Evolutionary conservation across 2,329 filamentous ascomycete species (phyloP), one percentile per base, ranked within the genome.

Genomic region (Diaporthe ampelina): DNA sequence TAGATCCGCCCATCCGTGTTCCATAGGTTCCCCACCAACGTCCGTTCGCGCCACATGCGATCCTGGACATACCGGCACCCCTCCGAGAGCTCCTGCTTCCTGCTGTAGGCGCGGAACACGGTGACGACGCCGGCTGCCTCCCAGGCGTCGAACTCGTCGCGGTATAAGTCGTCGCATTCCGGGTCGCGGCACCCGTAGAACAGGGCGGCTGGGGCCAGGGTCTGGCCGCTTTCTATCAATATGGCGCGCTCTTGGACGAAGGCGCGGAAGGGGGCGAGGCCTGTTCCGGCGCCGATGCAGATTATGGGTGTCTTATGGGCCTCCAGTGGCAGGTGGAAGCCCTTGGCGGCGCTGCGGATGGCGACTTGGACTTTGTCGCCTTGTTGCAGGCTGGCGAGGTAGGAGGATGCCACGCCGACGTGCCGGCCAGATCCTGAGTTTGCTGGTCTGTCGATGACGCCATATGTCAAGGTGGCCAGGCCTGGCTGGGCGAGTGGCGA

Each of bases 121-220:
- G 52, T 52, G 48, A 99, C 95, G 79, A 98, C 94, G 68, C 97
- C 97, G 0, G 97, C 95, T 75, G 95, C 95, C 65, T 78, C 76
- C 77, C 76, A 78, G 43, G 74, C 59, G n/a, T 74, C 76, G 17
- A 81, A 70, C 56, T 81, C 78, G 0, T 78, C 77, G 17, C 72
- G 74, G 75, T 80, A 81, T 2, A 81, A 72, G 21, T 76, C 85
- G 68, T 86, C 84, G 59, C 83, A 79, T 0, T 81, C 77, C 0
- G 78, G 78, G 1, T 78, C 78, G 3, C 84, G 80, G 76, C 83
- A 86, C 15, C 85, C 86, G 68, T 82, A 85, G 78, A 86, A 85
- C 1, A 86, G 81, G 17, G 84, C 71, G 65, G 83, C 84, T 4
- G 78, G 76, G 0, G 84, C 85, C 9, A 85, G 78, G 73, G 96